phyloP scores from a whole-genome alignment of 2,329 filamentous ascomycete species.

The Ophiostoma quercus region DNA sequence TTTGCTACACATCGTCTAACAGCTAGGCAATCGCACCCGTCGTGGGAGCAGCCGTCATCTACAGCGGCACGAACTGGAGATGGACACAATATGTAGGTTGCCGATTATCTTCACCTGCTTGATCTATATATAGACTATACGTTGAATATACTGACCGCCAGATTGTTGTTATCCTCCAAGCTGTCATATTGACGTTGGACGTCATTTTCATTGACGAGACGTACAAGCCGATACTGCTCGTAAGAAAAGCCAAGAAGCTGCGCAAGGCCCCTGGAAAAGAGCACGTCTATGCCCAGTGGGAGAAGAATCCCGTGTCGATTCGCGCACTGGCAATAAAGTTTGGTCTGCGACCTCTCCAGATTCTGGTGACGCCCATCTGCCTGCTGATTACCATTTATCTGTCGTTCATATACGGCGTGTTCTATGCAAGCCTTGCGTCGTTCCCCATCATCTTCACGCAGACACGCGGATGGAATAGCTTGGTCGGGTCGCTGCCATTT shows the following conservation, averaged over 20 bases:
- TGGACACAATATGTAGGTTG: slow-evolving; percentile 2
- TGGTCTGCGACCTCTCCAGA: slow-evolving; percentile 17
- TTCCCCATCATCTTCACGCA: background rate
- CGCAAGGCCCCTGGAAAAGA: slow-evolving; percentile 17
- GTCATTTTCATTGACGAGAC: slow-evolving; percentile 19
- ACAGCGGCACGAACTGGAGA: background rate
- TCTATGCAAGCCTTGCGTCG: background rate
- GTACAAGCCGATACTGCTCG: slow-evolving; percentile 13
- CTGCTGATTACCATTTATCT: background rate
- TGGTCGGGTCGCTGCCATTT: background rate
- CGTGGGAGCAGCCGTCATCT: background rate
- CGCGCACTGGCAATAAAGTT: slow-evolving; percentile 19
- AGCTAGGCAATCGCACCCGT: background rate
- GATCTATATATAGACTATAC: background rate
- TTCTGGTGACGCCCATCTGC: slow-evolving; percentile 11
- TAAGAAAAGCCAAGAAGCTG: slow-evolving; percentile 15
- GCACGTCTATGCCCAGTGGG: slow-evolving; percentile 17
- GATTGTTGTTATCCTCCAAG: background rate
- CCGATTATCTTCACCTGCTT: background rate
- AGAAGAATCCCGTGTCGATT: slow-evolving; percentile 16
- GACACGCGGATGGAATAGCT: background rate
- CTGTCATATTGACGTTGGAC: slow-evolving; percentile 13
- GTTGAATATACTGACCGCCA: background rate
- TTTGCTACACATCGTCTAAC: background rate
- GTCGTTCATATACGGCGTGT: background rate